A percentile compares a stretch with the other conserved stretches of the same genome.
phyloP scores from a whole-genome alignment of 768 basidiomycete genomes.

The Termitomyces sp. region DNA sequence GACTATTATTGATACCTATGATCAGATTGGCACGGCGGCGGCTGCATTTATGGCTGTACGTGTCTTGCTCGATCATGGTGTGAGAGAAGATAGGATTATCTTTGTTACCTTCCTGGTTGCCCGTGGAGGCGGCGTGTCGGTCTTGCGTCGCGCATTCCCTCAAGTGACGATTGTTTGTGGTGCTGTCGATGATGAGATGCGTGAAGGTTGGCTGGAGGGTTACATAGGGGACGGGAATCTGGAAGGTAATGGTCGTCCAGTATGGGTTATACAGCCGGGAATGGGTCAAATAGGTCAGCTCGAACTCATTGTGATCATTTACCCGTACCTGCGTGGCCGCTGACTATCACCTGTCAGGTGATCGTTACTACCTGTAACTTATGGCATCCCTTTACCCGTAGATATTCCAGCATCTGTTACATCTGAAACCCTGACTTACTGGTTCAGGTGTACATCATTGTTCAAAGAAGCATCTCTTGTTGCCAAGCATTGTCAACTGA shows the following conservation, averaged over 20 bases:
- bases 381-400: background rate
- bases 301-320: background rate
- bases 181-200: constrained; percentile 75
- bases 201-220: constrained; percentile 69
- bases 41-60: constrained; percentile 95
- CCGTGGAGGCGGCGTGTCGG: constrained; percentile 72
- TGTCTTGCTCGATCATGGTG: constrained; percentile 89
- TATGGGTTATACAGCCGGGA: constrained; percentile 85
- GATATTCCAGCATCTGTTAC: background rate
- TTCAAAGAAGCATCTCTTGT: background rate
- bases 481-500: constrained; percentile 1
- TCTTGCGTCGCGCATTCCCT: constrained; percentile 84
- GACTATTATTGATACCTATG: background rate
- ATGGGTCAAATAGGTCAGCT: constrained; percentile 77
- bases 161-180: constrained; percentile 81
- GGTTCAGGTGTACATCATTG: background rate
- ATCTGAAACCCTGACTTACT: constrained; percentile 20
- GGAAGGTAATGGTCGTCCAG: constrained; percentile 55
- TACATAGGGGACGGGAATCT: constrained; percentile 49
- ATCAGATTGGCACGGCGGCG: constrained; percentile 89
- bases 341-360: constrained; percentile 25
- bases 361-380: constrained; percentile 38
- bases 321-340: constrained; percentile 3
- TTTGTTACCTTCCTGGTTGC: constrained; percentile 91
- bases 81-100: constrained; percentile 79